A percentile compares a stretch with the other conserved stretches of the same genome.
phyloP scores from a whole-genome alignment of 2,329 filamentous ascomycete species.

The Pseudogymnoascus sp. region DNA sequence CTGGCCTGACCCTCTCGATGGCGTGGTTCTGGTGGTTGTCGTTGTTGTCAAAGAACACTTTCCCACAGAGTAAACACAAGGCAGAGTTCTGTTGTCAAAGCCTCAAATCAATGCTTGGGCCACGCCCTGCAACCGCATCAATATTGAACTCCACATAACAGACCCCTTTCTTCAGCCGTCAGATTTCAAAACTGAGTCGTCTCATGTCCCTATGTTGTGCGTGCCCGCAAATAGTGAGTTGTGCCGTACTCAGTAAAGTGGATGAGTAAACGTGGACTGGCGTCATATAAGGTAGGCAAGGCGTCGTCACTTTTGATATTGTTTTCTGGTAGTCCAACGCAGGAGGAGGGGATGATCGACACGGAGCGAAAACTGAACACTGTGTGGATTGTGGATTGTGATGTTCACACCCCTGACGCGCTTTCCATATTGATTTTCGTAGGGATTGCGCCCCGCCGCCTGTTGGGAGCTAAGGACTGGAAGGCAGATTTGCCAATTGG shows the following conservation, averaged over 20 bases:
- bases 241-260: neutral
- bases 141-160: neutral
- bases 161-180: neutral
- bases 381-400: neutral
- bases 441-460: neutral
- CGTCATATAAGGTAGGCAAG: neutral
- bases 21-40: neutral
- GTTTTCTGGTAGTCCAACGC: neutral
- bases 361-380: neutral
- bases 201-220: conserved; percentile 2
- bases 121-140: neutral
- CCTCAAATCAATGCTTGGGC: neutral
- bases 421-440: conserved; percentile 4
- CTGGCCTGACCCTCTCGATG: conserved; percentile 1
- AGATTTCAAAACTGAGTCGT: conserved; percentile 2
- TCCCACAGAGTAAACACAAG: neutral
- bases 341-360: neutral
- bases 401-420: neutral
- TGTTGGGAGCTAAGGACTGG: neutral
- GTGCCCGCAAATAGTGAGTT: neutral
- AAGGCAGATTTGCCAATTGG: neutral
- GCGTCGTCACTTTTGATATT: neutral
- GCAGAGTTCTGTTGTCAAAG: neutral
- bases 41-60: neutral
- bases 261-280: neutral